Percentiles rank a stretch among this genome's conserved stretches.
Conservation (phyloP, 371 early-diverging fungal species). For the Thermomucor indicae-seudaticae region DNA sequence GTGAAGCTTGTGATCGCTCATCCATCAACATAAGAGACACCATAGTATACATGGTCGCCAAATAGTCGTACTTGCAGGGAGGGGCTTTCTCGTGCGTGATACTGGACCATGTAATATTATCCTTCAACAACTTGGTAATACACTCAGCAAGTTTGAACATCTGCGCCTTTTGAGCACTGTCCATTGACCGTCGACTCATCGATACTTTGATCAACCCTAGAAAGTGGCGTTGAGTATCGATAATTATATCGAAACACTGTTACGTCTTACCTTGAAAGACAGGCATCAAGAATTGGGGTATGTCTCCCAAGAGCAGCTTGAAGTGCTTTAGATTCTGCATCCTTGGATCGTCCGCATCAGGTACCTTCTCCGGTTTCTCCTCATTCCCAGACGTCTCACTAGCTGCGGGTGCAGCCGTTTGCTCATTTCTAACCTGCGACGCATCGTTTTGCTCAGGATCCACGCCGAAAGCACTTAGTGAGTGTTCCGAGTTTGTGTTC, state of each 20-base stretch:
- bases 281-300: conserved; percentile 59
- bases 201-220: conserved; percentile 66
- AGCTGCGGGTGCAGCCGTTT: conserved; percentile 3
- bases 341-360: conserved; percentile 52
- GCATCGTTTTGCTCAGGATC: conserved; percentile 5
- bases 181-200: conserved; percentile 57
- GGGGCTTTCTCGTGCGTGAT: conserved; percentile 22
- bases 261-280: conserved; percentile 67
- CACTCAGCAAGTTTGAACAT: conserved; percentile 58
- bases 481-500: conserved; percentile 23
- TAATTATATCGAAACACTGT: too few relatives aligned
- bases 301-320: conserved; percentile 61
- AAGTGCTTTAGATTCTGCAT: conserved; percentile 69
- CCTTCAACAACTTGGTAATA: conserved; percentile 46
- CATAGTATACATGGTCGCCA: conserved; percentile 48
- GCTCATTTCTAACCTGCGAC: conserved; percentile 12
- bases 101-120: conserved; percentile 48
- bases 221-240: too few relatives aligned
- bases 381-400: conserved; percentile 9
- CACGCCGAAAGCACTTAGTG: conserved; percentile 34
- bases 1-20: conserved; percentile 59
- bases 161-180: conserved; percentile 45
- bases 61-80: conserved; percentile 51
- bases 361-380: conserved; percentile 21
- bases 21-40: conserved; percentile 42